phyloP scores from a whole-genome alignment of 225 moss, liverwort and hornwort species.

The Lunularia cruciata region DNA sequence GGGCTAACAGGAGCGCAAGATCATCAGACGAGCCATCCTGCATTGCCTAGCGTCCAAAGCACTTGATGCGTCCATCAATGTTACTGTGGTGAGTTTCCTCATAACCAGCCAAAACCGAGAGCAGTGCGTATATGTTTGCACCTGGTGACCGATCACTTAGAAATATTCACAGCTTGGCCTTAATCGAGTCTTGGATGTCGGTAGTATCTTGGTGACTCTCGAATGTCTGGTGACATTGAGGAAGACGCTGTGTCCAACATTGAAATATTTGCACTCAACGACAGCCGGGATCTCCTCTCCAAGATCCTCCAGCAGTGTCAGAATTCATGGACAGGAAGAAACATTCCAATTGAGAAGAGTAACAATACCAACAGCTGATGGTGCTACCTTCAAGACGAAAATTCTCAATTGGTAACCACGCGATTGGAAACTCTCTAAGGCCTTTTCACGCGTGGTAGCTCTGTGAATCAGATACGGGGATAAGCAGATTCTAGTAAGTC shows the following conservation, averaged over 20 bases:
- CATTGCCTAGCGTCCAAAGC: conserved; percentile 38
- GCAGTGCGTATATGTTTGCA: conserved; percentile 11
- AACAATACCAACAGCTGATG: no score
- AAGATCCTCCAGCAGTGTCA: no score
- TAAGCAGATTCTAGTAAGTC: conserved; percentile 5
- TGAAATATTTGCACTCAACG: no score
- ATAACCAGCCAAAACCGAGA: conserved; percentile 25
- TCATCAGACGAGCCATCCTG: conserved; percentile 43
- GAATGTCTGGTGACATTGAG: conserved; percentile 9
- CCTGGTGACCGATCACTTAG: conserved; percentile 25
- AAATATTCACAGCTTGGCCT: conserved; percentile 29
- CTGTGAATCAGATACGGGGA: conserved; percentile 15
- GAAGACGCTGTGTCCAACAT: no score
- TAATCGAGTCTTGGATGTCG: conserved; percentile 33
- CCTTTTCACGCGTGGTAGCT: conserved; percentile 7
- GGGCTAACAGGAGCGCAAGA: conserved; percentile 29
- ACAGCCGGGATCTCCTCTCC: neutral
- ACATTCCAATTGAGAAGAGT: no score
- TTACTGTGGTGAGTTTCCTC: conserved; percentile 4
- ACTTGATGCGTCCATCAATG: conserved; percentile 29
- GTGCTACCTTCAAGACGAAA: neutral
- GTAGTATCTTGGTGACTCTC: conserved; percentile 27
- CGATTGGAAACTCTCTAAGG: neutral
- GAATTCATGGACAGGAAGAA: no score
- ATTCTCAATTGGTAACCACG: neutral